Percentiles rank a stretch among this genome's conserved stretches.
These are phyloP conservation scores for Penicillium coffeae DNA, from an alignment of 495 filamentous ascomycete species.

Conservation along the genomic window DNA sequence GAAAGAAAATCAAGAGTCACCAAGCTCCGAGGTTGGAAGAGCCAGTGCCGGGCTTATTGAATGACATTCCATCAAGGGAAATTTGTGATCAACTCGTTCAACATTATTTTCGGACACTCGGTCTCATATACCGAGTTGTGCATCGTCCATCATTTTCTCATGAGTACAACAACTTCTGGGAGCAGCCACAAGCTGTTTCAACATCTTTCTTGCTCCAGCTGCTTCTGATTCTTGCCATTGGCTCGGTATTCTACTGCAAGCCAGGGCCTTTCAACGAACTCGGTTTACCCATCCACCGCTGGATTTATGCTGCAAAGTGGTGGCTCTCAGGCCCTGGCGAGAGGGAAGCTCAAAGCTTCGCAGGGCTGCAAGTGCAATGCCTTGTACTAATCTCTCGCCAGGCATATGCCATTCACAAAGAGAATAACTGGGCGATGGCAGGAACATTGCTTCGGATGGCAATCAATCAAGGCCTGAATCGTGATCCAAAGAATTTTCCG, in stretches of 20 bases:
- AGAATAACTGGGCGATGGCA: slow-evolving; percentile 45
- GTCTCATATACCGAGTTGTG: slow-evolving; percentile 49
- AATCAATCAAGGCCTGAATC: slow-evolving; percentile 52
- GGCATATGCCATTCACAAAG: slow-evolving; percentile 38
- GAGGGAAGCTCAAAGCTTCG: slow-evolving; percentile 39
- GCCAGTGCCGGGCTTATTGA: slow-evolving; percentile 12
- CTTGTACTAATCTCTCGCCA: slow-evolving; percentile 48
- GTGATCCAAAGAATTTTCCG: slow-evolving; percentile 48
- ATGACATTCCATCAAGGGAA: slow-evolving; percentile 14
- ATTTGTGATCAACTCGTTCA: slow-evolving; percentile 24
- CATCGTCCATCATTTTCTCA: slow-evolving; percentile 53
- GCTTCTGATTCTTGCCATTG: slow-evolving; percentile 45
- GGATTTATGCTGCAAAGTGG: slow-evolving; percentile 50
- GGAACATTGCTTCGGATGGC: slow-evolving; percentile 46
- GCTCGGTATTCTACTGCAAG: slow-evolving; percentile 33
- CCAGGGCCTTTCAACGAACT: slow-evolving; percentile 22
- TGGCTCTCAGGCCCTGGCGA: slow-evolving; percentile 51
- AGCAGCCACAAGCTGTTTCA: slow-evolving; percentile 26
- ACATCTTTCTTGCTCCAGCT: slow-evolving; percentile 25
- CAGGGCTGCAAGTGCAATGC: slow-evolving; percentile 48
- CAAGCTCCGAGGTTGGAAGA: slow-evolving; percentile 11
- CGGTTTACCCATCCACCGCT: slow-evolving; percentile 32
- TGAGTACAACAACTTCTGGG: slow-evolving; percentile 46
- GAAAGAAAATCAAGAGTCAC: slow-evolving; percentile 18
- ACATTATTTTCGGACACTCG: slow-evolving; percentile 38